These are phyloP conservation scores for Fusarium bulbicola DNA, from an alignment of 2,329 filamentous ascomycete species.

Conservation along the genomic window DNA sequence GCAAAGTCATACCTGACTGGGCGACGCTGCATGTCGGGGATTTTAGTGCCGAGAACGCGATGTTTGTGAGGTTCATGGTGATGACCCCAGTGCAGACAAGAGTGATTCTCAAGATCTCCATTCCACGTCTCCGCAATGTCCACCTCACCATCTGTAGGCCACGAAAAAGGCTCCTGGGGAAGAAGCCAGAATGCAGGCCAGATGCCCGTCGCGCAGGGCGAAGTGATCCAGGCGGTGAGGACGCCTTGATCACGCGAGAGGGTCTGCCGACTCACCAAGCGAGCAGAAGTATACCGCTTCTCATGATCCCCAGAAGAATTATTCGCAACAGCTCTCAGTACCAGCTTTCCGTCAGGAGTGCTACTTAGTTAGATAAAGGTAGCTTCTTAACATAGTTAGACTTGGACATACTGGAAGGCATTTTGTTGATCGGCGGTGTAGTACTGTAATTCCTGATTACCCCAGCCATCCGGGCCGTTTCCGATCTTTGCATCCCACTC, in stretches of 20 bases:
- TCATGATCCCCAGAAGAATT: constrained; percentile 46
- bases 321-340: constrained; percentile 61
- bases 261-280: constrained; percentile 62
- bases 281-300: constrained; percentile 62
- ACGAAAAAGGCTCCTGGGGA: constrained; percentile 64
- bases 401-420: constrained; percentile 57
- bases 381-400: background rate
- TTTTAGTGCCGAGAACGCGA: constrained; percentile 60
- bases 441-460: constrained; percentile 68
- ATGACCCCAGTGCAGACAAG: constrained; percentile 68
- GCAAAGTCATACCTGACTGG: constrained; percentile 64
- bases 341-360: constrained; percentile 59
- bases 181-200: constrained; percentile 72
- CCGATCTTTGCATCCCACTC: constrained; percentile 65
- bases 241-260: constrained; percentile 61
- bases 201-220: constrained; percentile 64
- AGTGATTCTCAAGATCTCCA: constrained; percentile 62
- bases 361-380: constrained; percentile 31
- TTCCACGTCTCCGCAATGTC: constrained; percentile 72
- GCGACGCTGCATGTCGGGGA: constrained; percentile 57
- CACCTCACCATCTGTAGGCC: constrained; percentile 68
- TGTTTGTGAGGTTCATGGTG: constrained; percentile 66
- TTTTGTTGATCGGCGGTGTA: constrained; percentile 61
- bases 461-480: constrained; percentile 67
- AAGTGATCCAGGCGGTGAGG: constrained; percentile 59